Evolutionary conservation across 2,329 filamentous ascomycete species (phyloP).

Genomic region (Tolypocladium sp.): DNA sequence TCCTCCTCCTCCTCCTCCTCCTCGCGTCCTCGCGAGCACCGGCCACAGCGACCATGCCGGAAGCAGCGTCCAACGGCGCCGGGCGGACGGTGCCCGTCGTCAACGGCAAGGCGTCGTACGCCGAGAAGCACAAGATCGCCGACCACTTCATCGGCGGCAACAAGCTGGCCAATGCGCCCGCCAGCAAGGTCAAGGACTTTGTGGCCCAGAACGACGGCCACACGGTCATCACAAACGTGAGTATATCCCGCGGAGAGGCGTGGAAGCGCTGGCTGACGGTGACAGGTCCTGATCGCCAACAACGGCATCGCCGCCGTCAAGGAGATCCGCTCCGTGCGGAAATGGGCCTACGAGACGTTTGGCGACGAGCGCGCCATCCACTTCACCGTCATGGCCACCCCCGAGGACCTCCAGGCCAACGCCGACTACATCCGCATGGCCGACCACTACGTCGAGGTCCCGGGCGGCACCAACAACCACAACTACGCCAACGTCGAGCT

Average conservation of each 20-base stretch:
- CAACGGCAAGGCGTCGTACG: conserved; percentile 58
- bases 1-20: background rate
- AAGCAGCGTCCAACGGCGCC: conserved; percentile 34
- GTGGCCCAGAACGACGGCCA: conserved; percentile 83
- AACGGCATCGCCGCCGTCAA: conserved; percentile 99
- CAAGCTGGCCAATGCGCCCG: conserved; percentile 68
- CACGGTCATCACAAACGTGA: conserved; percentile 95
- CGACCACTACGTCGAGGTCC: conserved; percentile 98
- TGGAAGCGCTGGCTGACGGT: background rate
- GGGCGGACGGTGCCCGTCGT: conserved; percentile 40
- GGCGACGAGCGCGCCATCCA: conserved; percentile 97
- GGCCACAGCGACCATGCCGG: conserved; percentile 31
- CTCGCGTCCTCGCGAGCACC: background rate
- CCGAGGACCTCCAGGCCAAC: conserved; percentile 93
- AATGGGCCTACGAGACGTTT: conserved; percentile 99
- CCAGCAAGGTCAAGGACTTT: conserved; percentile 92
- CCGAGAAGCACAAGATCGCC: conserved; percentile 73
- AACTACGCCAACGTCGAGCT: conserved; percentile 99
- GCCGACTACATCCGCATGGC: conserved; percentile 99
- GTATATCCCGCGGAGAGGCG: conserved; percentile 21
- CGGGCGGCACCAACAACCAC: conserved; percentile 99
- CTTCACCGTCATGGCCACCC: conserved; percentile 99
- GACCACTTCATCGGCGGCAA: conserved; percentile 97
- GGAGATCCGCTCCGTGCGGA: conserved; percentile 96
- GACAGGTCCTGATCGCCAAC: conserved; percentile 93